A percentile compares a stretch with the other conserved stretches of the same genome.
These are phyloP conservation scores for Phytophthora uliginosa DNA, from an alignment of 352 stramenopile genomes.

Conservation along the genomic window DNA sequence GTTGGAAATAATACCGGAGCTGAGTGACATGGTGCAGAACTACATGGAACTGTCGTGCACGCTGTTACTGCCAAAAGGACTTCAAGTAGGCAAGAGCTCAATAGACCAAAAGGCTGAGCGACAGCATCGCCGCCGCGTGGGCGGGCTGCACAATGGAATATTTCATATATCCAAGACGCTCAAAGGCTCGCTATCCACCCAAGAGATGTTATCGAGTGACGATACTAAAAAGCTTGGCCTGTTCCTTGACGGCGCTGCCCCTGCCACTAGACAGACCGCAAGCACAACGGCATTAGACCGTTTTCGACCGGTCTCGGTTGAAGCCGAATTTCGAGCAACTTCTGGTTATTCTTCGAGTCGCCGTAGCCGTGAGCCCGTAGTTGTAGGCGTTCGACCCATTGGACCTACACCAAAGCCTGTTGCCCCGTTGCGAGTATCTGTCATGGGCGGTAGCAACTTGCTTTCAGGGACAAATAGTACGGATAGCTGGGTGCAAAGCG, in stretches of 20 bases:
- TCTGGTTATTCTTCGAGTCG: background rate
- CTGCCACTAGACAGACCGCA: slow-evolving; percentile 41
- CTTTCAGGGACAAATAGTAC: background rate
- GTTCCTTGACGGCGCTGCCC: slow-evolving; percentile 44
- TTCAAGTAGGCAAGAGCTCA: slow-evolving; percentile 65
- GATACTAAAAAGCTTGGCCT: slow-evolving; percentile 26
- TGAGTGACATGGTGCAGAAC: slow-evolving; percentile 51
- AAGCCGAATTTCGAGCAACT: slow-evolving; percentile 9
- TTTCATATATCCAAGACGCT: slow-evolving; percentile 48
- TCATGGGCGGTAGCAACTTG: slow-evolving; percentile 15
- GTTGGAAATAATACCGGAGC: slow-evolving; percentile 67
- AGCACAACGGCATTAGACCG: slow-evolving; percentile 53
- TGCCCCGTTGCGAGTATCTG: slow-evolving; percentile 30
- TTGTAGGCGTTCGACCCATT: slow-evolving; percentile 40
- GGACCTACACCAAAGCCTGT: slow-evolving; percentile 39
- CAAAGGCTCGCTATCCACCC: slow-evolving; percentile 47
- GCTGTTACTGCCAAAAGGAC: slow-evolving; percentile 62
- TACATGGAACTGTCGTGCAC: slow-evolving; percentile 76
- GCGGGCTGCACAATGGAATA: slow-evolving; percentile 59
- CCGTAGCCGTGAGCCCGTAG: slow-evolving; percentile 30
- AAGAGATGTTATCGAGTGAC: slow-evolving; percentile 48
- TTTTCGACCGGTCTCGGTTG: slow-evolving; percentile 47
- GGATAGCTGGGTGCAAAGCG: background rate
- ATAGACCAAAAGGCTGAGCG: slow-evolving; percentile 47
- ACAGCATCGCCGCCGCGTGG: slow-evolving; percentile 56